Evolutionary conservation across 495 filamentous ascomycete species (phyloP).

Genomic region (Lasiosphaeria ovina): DNA sequence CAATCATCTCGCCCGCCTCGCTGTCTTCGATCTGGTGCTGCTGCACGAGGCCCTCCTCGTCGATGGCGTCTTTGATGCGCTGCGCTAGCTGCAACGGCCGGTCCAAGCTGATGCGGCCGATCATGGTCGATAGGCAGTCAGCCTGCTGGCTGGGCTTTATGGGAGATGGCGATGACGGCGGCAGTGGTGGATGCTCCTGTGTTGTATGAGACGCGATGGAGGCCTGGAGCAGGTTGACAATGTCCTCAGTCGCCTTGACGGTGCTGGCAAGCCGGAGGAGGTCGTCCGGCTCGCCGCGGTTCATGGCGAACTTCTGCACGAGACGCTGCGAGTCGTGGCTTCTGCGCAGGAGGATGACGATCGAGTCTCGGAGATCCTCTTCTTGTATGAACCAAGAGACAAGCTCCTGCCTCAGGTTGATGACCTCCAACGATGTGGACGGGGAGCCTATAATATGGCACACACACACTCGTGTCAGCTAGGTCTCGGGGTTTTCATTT

Average conservation of each 20-base stretch:
- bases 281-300: conserved; percentile 92
- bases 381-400: conserved; percentile 69
- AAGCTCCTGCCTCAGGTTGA: conserved; percentile 78
- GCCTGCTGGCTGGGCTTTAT: neutral
- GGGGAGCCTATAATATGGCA: conserved; percentile 57
- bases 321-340: conserved; percentile 86
- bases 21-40: conserved; percentile 73
- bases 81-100: conserved; percentile 66
- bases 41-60: conserved; percentile 85
- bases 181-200: too few species aligned
- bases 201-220: too few species aligned
- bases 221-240: conserved; percentile 47
- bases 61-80: conserved; percentile 73
- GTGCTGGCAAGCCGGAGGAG: conserved; percentile 78
- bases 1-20: conserved; percentile 64
- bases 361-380: conserved; percentile 61
- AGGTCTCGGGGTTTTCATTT: neutral
- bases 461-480: too few species aligned
- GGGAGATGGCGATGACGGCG: neutral
- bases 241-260: conserved; percentile 71
- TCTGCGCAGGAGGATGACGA: conserved; percentile 64
- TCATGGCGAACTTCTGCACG: conserved; percentile 88
- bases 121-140: conserved; percentile 53
- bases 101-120: conserved; percentile 63
- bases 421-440: conserved; percentile 75